Conservation (phyloP, 2,329 filamentous ascomycete species). For the Neoascochyta sp. region DNA sequence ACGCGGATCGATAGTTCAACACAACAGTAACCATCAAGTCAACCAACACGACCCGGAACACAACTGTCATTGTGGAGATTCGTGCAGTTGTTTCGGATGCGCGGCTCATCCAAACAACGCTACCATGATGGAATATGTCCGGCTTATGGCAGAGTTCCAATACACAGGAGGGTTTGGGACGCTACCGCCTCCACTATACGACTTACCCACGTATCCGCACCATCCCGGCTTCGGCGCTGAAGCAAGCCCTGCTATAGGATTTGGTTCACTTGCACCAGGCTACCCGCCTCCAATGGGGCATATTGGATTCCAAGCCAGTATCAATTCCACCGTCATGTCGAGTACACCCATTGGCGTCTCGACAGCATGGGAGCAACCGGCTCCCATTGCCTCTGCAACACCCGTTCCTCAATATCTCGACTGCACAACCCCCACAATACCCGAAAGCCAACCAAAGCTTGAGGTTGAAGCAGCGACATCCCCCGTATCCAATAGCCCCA, state of each 20-base stretch:
- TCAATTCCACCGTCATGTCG: slow-evolving; percentile 17
- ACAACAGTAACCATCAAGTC: slow-evolving; percentile 31
- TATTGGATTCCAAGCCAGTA: slow-evolving; percentile 19
- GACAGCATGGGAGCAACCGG: slow-evolving; percentile 22
- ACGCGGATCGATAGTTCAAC: slow-evolving; percentile 13
- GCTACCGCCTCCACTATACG: slow-evolving; percentile 32
- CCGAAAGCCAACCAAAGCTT: slow-evolving; percentile 4
- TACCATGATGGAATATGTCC: slow-evolving; percentile 55
- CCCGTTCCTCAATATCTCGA: slow-evolving; percentile 15
- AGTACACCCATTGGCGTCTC: slow-evolving; percentile 13
- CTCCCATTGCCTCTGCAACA: slow-evolving; percentile 11
- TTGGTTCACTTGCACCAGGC: slow-evolving; percentile 12
- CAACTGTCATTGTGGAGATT: slow-evolving; percentile 61
- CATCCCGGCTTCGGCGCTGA: slow-evolving; percentile 30
- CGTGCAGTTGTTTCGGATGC: slow-evolving; percentile 66
- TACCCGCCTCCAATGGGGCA: slow-evolving; percentile 19
- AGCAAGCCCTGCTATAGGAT: slow-evolving; percentile 12
- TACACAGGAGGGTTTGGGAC: slow-evolving; percentile 32
- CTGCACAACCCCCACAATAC: slow-evolving; percentile 9
- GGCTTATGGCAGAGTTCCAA: slow-evolving; percentile 38
- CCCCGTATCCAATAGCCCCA: slow-evolving; percentile 25
- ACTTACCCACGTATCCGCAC: slow-evolving; percentile 35
- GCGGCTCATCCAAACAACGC: slow-evolving; percentile 65
- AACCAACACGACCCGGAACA: slow-evolving; percentile 40
- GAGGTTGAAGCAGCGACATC: slow-evolving; percentile 7